phyloP scores from a whole-genome alignment of 345 rosid genomes.

The Eutrema japonicum region DNA sequence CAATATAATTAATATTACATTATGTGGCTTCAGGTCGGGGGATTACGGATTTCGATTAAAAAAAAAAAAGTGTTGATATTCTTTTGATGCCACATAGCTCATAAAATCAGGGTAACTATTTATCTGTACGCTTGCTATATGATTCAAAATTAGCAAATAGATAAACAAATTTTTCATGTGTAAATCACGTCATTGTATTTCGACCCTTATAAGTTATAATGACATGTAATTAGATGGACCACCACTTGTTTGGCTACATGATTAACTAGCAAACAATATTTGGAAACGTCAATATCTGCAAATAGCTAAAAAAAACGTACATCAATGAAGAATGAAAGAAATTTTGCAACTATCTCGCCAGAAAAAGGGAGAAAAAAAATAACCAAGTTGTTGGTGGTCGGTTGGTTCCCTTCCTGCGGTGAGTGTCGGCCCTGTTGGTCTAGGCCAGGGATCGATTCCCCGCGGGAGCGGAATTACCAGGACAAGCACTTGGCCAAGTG shows the following conservation, averaged over 20 bases:
- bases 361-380: too few species aligned
- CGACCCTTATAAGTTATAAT: neutral
- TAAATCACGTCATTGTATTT: neutral
- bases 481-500: too few species aligned
- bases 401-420: too few species aligned
- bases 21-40: accelerated
- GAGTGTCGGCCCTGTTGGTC: too few species aligned
- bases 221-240: neutral
- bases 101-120: neutral
- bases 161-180: neutral
- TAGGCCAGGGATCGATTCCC: too few species aligned
- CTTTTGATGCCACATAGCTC: neutral
- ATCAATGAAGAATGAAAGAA: neutral
- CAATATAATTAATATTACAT: too few species aligned
- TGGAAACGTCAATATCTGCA: too few species aligned
- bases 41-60: too few species aligned
- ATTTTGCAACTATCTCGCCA: neutral
- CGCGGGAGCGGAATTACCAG: too few species aligned
- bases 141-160: neutral
- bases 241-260: neutral
- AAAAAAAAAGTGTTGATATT: neutral
- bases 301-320: neutral
- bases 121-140: neutral
- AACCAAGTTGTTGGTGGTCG: too few species aligned
- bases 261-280: neutral